Evolutionary conservation across 371 early-diverging fungal genomes (phyloP).

Genomic region (Quaeritorhiza haematococci): DNA sequence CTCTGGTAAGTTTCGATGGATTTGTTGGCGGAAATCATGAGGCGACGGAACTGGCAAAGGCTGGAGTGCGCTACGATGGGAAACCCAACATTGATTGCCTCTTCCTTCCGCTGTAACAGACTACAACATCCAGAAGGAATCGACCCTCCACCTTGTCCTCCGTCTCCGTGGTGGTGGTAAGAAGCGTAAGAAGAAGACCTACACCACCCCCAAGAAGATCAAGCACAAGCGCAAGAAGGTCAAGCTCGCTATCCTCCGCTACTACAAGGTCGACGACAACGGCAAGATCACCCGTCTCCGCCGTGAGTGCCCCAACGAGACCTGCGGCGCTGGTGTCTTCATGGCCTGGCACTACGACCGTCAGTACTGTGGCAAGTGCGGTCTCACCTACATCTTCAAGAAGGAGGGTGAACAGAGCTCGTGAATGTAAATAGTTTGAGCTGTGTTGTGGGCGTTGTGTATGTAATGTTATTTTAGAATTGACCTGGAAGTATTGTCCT

Average conservation of each 20-base stretch:
- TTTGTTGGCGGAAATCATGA: too few relatives aligned
- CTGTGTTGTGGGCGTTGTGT: too few relatives aligned
- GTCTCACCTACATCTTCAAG: conserved; percentile 44
- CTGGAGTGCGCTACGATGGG: too few relatives aligned
- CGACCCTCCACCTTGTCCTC: conserved; percentile 81
- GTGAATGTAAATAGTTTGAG: too few relatives aligned
- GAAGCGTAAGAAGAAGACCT: conserved; percentile 98
- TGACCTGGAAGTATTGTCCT: too few relatives aligned
- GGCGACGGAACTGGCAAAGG: too few relatives aligned
- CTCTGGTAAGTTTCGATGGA: conserved; percentile 25
- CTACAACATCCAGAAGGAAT: conserved; percentile 87
- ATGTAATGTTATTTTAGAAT: too few relatives aligned
- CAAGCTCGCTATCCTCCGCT: conserved; percentile 94
- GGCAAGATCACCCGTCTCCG: conserved; percentile 97
- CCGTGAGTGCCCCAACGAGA: conserved; percentile 90
- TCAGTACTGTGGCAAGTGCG: conserved; percentile 64
- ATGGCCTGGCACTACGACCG: conserved; percentile 95
- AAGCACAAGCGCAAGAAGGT: conserved; percentile 98
- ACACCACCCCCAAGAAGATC: conserved; percentile 99
- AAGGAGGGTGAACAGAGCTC: conserved; percentile 29
- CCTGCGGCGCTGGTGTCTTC: conserved; percentile 98
- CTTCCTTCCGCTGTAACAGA: conserved; percentile 20
- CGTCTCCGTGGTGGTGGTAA: conserved; percentile 89
- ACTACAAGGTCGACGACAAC: conserved; percentile 95
- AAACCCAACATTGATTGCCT: too few relatives aligned